These are phyloP conservation scores for Dispira simplex DNA, from an alignment of 192 early-diverging fungal species.

Conservation along the genomic window DNA sequence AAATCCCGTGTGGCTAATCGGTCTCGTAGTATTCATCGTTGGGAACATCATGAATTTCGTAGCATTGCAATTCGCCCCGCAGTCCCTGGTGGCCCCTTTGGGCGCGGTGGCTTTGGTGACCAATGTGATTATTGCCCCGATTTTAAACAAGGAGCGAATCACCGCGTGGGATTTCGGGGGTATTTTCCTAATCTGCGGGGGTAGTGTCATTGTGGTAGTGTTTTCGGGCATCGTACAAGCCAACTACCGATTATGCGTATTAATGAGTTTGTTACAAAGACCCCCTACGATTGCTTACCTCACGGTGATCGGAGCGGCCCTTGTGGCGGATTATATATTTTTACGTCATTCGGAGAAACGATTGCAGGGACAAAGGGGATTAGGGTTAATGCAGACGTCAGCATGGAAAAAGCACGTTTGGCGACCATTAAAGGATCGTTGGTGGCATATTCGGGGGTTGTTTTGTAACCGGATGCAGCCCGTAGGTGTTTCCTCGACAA, in stretches of 20 bases:
- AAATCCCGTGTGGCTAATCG: conserved; percentile 38
- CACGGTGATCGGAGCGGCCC: conserved; percentile 32
- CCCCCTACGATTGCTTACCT: conserved; percentile 49
- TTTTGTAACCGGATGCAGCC: too few relatives aligned
- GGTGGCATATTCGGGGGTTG: too few relatives aligned
- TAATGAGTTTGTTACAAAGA: conserved; percentile 47
- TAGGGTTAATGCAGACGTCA: too few relatives aligned
- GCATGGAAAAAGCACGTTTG: too few relatives aligned
- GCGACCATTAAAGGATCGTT: too few relatives aligned
- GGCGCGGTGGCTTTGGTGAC: conserved; percentile 64
- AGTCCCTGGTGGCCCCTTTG: conserved; percentile 65
- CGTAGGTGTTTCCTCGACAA: too few relatives aligned
- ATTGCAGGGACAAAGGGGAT: too few relatives aligned
- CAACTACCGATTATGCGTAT: conserved; percentile 56
- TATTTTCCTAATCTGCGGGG: conserved; percentile 56
- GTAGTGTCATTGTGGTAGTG: conserved; percentile 52
- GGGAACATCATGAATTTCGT: conserved; percentile 58
- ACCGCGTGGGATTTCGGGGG: conserved; percentile 50
- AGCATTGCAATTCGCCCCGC: conserved; percentile 65
- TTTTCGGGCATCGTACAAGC: conserved; percentile 43
- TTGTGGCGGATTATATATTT: conserved; percentile 17
- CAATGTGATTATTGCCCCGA: conserved; percentile 62
- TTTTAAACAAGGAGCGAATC: conserved; percentile 57
- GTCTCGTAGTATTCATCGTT: conserved; percentile 50
- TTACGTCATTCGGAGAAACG: too few relatives aligned